Evolutionary conservation across 768 basidiomycete species (phyloP).

Genomic region (Lactarius sanguifluus): DNA sequence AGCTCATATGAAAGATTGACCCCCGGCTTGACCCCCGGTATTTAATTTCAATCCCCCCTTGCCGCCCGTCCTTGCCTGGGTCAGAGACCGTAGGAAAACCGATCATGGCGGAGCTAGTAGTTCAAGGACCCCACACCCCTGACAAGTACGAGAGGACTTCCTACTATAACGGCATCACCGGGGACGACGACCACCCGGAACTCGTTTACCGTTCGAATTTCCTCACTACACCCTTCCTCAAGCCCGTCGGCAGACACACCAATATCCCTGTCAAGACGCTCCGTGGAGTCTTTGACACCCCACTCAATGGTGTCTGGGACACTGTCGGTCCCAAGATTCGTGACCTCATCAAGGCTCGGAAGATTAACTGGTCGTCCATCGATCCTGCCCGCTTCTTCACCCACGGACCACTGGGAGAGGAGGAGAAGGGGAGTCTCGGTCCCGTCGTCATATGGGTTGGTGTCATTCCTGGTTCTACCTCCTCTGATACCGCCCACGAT

Average conservation of each 20-base stretch:
- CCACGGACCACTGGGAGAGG: neutral
- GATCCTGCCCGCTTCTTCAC: slow-evolving; percentile 21
- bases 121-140: neutral
- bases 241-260: slow-evolving; percentile 11
- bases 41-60: too few species aligned
- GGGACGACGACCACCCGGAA: slow-evolving; percentile 5
- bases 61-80: too few species aligned
- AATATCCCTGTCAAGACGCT: slow-evolving; percentile 11
- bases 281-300: slow-evolving; percentile 16
- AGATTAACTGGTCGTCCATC: slow-evolving; percentile 13
- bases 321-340: slow-evolving; percentile 19
- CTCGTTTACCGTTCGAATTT: slow-evolving; percentile 15
- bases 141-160: neutral
- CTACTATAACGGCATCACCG: neutral
- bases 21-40: too few species aligned
- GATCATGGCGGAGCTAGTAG: too few species aligned
- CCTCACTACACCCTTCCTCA: slow-evolving; percentile 12
- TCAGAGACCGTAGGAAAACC: too few species aligned
- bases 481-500: slow-evolving; percentile 17
- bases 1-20: too few species aligned
- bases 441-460: slow-evolving; percentile 23
- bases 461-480: slow-evolving; percentile 12
- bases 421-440: slow-evolving; percentile 15
- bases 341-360: slow-evolving; percentile 10
- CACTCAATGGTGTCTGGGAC: slow-evolving; percentile 19